Evolutionary conservation across 176 grass and related monocot genomes (phyloP), one percentile per base, ranked within the genome.

Genomic region (Urochloa ruziziensis): DNA sequence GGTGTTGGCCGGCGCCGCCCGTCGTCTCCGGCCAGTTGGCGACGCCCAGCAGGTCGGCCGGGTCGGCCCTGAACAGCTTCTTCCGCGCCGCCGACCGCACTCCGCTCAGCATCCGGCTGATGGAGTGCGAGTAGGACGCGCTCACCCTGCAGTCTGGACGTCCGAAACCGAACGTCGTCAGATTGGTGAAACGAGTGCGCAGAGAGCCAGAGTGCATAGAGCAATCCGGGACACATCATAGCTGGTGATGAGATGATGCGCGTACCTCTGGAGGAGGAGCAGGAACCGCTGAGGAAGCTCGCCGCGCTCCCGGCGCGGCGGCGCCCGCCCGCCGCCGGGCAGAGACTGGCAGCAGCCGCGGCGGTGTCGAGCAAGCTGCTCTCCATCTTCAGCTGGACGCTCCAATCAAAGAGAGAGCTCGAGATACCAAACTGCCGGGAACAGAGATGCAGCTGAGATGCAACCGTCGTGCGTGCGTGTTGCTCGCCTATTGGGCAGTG

Each of bases 71-170:
- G 67, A 90, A 83, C 1, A 86, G 80, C 79, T 67, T 90, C 88
- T 65, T 79, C 13, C 79, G 73, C 74, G 88, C 88, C 66, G 79
- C 84, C 30, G 84, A 83, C 84, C 66, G 57, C 73, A 83, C 84
- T 58, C 79, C 84, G 65, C 80, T 78, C 84, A 86, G 67, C 74
- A 86, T 83, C 74, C 74, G 66, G 59, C 80, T 80, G 51, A 86
- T 90, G 74, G 88, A 82, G 59, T 79, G 49, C 21, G 74, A 73
- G 73, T 86, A 78, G n/a, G 84, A 73, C 57, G 88, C 84, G 73
- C 79, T 83, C 66, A 74, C 79, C 1, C 79, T 82, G 65, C 64
- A 48, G 72, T 78, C 88, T 90, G 88, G 19, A 3, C 32, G 0
- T n/a, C 66, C 14, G 29, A 23, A 34, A 17, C 27, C 42, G 7